A percentile compares a stretch with the other conserved stretches of the same genome.
Evolutionary conservation across 2,329 filamentous ascomycete genomes (phyloP).

Genomic region (Talaromyces sp.): DNA sequence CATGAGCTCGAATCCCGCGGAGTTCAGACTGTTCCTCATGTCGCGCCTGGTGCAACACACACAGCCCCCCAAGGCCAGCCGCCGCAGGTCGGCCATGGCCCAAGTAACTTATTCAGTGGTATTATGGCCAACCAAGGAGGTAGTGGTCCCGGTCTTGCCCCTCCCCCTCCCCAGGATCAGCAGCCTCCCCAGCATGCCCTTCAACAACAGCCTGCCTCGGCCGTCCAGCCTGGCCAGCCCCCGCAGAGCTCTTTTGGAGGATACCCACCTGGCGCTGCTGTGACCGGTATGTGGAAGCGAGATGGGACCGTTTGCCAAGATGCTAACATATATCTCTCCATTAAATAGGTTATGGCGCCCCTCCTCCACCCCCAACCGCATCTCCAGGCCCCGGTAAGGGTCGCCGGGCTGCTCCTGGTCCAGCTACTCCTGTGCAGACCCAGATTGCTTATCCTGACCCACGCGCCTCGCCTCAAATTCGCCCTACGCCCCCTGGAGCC

Average conservation of each 20-base stretch:
- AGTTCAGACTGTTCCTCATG: slow-evolving; percentile 66
- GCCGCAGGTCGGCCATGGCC: slow-evolving; percentile 81
- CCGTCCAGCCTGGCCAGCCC: slow-evolving; percentile 67
- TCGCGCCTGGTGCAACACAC: slow-evolving; percentile 71
- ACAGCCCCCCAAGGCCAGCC: slow-evolving; percentile 82
- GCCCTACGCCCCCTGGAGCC: slow-evolving; percentile 69
- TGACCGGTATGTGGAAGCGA: slow-evolving; percentile 59
- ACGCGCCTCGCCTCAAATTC: slow-evolving; percentile 81
- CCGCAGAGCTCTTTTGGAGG: slow-evolving; percentile 70
- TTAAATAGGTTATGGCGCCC: slow-evolving; percentile 70
- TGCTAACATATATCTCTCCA: slow-evolving; percentile 55
- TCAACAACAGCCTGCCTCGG: slow-evolving; percentile 60
- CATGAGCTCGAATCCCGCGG: slow-evolving; percentile 80
- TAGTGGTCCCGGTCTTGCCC: slow-evolving; percentile 80
- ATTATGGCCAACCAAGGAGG: slow-evolving; percentile 93
- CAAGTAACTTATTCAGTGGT: slow-evolving; percentile 87
- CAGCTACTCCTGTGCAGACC: slow-evolving; percentile 90
- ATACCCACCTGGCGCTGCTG: slow-evolving; percentile 65
- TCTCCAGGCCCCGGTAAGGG: slow-evolving; percentile 83
- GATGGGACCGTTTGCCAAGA: slow-evolving; percentile 23
- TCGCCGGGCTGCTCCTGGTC: slow-evolving; percentile 64
- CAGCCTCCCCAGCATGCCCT: slow-evolving; percentile 61
- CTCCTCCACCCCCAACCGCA: slow-evolving; percentile 80
- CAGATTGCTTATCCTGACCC: slow-evolving; percentile 84
- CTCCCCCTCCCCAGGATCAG: slow-evolving; percentile 70